A percentile compares a stretch with the other conserved stretches of the same genome.
phyloP scores from a whole-genome alignment of 164 flowering plant species.

The Saururus chinensis region DNA sequence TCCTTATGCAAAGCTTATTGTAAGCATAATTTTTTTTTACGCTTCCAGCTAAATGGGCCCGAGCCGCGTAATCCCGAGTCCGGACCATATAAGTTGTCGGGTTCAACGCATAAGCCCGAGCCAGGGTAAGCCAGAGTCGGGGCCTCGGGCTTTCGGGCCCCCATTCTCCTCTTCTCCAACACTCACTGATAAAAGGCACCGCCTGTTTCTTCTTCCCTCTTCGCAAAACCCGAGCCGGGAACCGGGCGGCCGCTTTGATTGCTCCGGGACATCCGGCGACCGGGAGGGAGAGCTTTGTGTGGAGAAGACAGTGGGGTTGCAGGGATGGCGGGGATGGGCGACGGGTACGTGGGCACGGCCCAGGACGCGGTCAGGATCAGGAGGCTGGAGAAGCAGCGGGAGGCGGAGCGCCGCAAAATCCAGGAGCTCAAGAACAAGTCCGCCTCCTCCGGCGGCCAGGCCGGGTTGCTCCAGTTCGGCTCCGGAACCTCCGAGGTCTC shows the following conservation, averaged over 20 bases:
- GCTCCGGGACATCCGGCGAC: not conserved
- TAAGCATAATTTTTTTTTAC: too few species aligned
- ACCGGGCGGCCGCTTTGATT: not conserved
- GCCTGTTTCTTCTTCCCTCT: too few species aligned
- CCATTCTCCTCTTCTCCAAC: too few species aligned
- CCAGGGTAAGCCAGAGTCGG: too few species aligned
- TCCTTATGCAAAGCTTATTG: too few species aligned
- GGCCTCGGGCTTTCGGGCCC: too few species aligned
- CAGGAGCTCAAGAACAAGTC: conserved; percentile 92
- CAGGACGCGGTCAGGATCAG: conserved; percentile 96
- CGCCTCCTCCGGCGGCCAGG: conserved; percentile 68
- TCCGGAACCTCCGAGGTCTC: conserved; percentile 81
- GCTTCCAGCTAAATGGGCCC: too few species aligned
- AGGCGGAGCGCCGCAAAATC: conserved; percentile 80
- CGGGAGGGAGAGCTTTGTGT: not conserved
- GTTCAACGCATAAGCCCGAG: too few species aligned
- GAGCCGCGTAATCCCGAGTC: too few species aligned
- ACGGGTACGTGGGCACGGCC: conserved; percentile 99
- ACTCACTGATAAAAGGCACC: too few species aligned
- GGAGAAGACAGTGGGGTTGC: not conserved
- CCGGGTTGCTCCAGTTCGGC: conserved; percentile 99
- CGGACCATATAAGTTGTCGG: too few species aligned
- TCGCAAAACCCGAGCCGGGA: too few species aligned
- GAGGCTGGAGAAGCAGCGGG: conserved; percentile 88
- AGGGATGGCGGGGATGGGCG: conserved; percentile 98